Percentiles rank a stretch among this genome's conserved stretches.
Evolutionary conservation across 1,284 basidiomycete species (phyloP).

Genomic region (Mycena citricolor): DNA sequence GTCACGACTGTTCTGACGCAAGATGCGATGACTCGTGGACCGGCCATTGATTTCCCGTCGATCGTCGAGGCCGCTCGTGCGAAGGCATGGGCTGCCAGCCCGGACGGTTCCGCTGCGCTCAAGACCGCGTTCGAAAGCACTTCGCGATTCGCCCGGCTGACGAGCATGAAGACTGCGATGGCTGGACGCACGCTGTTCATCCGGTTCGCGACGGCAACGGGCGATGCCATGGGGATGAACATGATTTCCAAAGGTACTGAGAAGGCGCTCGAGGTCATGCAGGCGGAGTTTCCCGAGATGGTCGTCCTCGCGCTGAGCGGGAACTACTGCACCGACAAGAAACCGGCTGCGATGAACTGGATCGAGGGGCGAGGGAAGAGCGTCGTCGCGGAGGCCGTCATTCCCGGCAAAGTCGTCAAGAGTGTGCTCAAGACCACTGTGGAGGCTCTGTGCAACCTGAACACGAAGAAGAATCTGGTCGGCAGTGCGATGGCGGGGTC

Average conservation of each 20-base stretch:
- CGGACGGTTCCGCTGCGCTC: constrained; percentile 76
- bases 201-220: constrained; percentile 94
- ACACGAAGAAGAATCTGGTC: constrained; percentile 97
- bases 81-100: constrained; percentile 87
- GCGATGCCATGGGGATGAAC: constrained; percentile 99
- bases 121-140: constrained; percentile 93
- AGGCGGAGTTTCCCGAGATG: constrained; percentile 89
- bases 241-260: constrained; percentile 98
- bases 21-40: constrained; percentile 98
- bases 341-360: constrained; percentile 99
- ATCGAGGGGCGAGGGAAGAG: constrained; percentile 98
- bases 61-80: constrained; percentile 80
- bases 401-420: constrained; percentile 88
- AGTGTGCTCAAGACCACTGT: constrained; percentile 96
- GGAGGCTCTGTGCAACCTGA: constrained; percentile 86
- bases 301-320: constrained; percentile 90
- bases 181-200: constrained; percentile 93
- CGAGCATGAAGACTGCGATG: constrained; percentile 80
- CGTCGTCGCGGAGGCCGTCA: constrained; percentile 93
- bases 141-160: constrained; percentile 84
- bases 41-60: constrained; percentile 93
- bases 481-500: constrained; percentile 98
- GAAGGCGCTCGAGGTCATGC: constrained; percentile 85
- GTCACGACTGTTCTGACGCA: constrained; percentile 92
- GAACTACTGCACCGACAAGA: constrained; percentile 99